Evolutionary conservation across 192 early-diverging fungal species (phyloP), one percentile per base, ranked within the genome.

Genomic region (Backusella tuberculispora): DNA sequence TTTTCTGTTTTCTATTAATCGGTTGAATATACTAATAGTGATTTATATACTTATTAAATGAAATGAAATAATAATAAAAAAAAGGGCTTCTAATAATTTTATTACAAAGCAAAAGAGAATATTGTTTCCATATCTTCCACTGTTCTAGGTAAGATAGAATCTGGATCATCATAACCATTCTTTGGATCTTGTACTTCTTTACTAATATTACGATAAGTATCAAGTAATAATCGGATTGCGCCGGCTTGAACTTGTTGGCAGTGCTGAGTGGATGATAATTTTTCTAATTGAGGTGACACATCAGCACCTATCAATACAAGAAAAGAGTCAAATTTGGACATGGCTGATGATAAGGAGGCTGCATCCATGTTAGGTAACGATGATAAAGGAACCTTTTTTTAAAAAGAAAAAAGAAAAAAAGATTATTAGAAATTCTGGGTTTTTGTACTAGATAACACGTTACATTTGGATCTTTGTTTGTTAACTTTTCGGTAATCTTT

Each of bases 91-190:
- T 24, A 24, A 24, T 21, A 13, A 10, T 44, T 46, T 40, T 69
- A 69, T 69, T 46, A 71, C 19, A 75, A 76, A 63, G 76, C 82
- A 37, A 83, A 79, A 6, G 83, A 81, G 34, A 88, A 85, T 17
- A 93, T 82, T 48, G 84, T 90, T 66, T 94, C 92, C 24, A 95
- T 89, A 69, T 95, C 93, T 44, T 90, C 89, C 6, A 91, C 89
- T 7, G 87, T 90, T 60, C 92, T 80, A 29, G 81, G 74, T 29
- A 92, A 80, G n/a, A 93, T 85, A 37, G 83, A 84, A 6, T 83
- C 83, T 5, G 90, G 89, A 74, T 86, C 87, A 71, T 89, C 87
- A 76, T 92, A 92, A 14, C 70, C 76, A 74, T 89, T 90, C 44
- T 63, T 72, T 12, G 89, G 90, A 76, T 93, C 85, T 44, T 83